These are phyloP conservation scores for Actinomortierella wolfii DNA, from an alignment of 371 early-diverging fungal genomes.

Conservation along the genomic window DNA sequence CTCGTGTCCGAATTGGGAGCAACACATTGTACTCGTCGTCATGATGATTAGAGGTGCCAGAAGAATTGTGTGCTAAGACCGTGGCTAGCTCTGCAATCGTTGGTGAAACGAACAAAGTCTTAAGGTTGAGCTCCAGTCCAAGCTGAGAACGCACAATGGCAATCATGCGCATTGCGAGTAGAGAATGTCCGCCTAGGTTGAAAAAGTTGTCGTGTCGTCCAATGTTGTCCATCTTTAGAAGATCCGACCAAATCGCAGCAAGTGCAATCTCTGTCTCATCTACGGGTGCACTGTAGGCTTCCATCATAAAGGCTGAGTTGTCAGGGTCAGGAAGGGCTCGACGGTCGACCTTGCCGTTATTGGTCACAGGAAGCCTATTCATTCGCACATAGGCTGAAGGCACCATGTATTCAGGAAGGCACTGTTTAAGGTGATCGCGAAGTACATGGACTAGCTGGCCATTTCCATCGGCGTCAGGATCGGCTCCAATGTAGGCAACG, in stretches of 20 bases:
- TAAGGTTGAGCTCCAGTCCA: neutral
- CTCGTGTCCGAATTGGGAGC: slow-evolving; percentile 7
- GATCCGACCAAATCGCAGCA: slow-evolving; percentile 5
- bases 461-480: too few relatives aligned
- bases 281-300: slow-evolving; percentile 10
- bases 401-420: slow-evolving; percentile 14
- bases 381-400: slow-evolving; percentile 11
- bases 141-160: neutral
- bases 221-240: slow-evolving; percentile 6
- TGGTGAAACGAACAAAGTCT: neutral
- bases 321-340: slow-evolving; percentile 11
- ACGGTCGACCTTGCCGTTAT: slow-evolving; percentile 11
- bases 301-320: neutral
- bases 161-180: slow-evolving; percentile 10
- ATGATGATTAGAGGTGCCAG: too few relatives aligned
- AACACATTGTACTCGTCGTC: slow-evolving; percentile 3
- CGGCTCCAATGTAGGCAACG: neutral
- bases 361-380: slow-evolving; percentile 10
- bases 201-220: slow-evolving; percentile 23
- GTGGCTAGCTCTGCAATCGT: slow-evolving; percentile 6
- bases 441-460: slow-evolving; percentile 3
- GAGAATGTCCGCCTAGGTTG: slow-evolving; percentile 15
- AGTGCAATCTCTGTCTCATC: slow-evolving; percentile 4
- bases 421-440: neutral
- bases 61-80: too few relatives aligned